Evolutionary conservation across 2,329 filamentous ascomycete genomes (phyloP), one percentile per base, ranked within the genome.

Genomic region (Sodiomyces alkalinus): DNA sequence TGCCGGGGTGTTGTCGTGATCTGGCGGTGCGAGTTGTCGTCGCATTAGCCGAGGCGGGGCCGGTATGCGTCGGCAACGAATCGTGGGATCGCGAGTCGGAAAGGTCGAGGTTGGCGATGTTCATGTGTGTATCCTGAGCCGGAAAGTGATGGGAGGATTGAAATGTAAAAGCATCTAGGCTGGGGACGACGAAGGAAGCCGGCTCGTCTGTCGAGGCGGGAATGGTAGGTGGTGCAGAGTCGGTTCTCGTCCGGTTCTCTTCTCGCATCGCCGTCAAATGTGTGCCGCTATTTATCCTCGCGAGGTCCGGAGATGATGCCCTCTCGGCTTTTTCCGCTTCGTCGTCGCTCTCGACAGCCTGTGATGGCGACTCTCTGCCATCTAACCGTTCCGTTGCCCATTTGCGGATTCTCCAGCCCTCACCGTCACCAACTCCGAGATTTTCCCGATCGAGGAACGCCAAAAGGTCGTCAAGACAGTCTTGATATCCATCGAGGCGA

Each of bases 401-500:
- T 46, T 58, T 58, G 31, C 72, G 56, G 31, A 77, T 56, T 35
- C 55, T 61, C 58, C 64, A 70, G 13, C 66, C 82, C 49, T 93
- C 86, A 10, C 81, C 81, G 49, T 90, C 80, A 26, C 66, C 68
- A 9, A 90, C 48, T 0, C 82, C 83, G 31, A 92, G 62, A 38
- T 81, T 74, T 46, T 85, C 75, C 45, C 72, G 78, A 48, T 96
- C 86, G 30, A 96, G 58, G 41, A 92, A 92, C 11, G 64, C 55
- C n/a, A 94, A 58, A 5, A 98, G 60, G 40, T 96, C 87, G 38
- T 94, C 83, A 20, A 98, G 60, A 20, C 86, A 92, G 47, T 96
- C 86, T 50, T 94, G 86, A 43, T 94, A 96, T 16, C 90, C 90
- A 21, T 86, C 77, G 28, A 70, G 58, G 27, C 81, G 74, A 26